Evolutionary conservation across 169 alveolate genomes (phyloP).

Genomic region (Cryptosporidium baileyi): DNA sequence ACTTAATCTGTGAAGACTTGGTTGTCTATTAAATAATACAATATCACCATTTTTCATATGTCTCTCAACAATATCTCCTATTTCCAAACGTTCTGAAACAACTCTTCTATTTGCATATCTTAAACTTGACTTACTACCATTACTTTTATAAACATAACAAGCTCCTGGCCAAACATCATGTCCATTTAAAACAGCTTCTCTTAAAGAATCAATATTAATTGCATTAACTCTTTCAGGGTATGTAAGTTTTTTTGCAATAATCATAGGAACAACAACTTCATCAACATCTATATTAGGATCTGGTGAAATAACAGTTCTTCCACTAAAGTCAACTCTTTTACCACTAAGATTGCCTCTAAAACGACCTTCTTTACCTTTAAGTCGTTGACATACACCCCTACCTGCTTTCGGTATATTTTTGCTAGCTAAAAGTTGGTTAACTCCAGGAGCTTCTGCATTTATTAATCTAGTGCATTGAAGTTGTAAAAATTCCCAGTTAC

Average conservation of each 20-base stretch:
- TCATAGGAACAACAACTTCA: slow-evolving; percentile 96
- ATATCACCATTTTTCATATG: slow-evolving; percentile 97
- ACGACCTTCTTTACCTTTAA: slow-evolving; percentile 97
- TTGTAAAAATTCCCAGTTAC: slow-evolving; percentile 88
- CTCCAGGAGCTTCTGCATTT: slow-evolving; percentile 93
- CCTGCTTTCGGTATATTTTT: slow-evolving; percentile 73
- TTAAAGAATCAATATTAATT: slow-evolving; percentile 86
- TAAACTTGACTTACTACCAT: slow-evolving; percentile 82
- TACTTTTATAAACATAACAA: slow-evolving; percentile 82
- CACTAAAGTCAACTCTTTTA: slow-evolving; percentile 98
- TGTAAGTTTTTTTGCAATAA: slow-evolving; percentile 94
- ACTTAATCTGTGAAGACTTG: slow-evolving; percentile 96
- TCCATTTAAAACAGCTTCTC: slow-evolving; percentile 91
- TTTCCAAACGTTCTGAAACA: slow-evolving; percentile 83
- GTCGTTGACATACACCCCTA: slow-evolving; percentile 82
- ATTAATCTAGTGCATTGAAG: slow-evolving; percentile 88
- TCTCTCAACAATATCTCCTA: slow-evolving; percentile 98
- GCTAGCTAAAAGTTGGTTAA: slow-evolving; percentile 83
- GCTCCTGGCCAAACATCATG: slow-evolving; percentile 97
- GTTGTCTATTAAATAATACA: slow-evolving; percentile 98
- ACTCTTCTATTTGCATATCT: slow-evolving; percentile 85
- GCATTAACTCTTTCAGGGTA: slow-evolving; percentile 95
- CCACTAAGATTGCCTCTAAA: slow-evolving; percentile 98
- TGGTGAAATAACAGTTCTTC: slow-evolving; percentile 99
- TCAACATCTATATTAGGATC: slow-evolving; percentile 98